Evolutionary conservation across 1,139 yeast species (phyloP), one percentile per base, ranked within the genome.

Genomic region (Candida smagusa): DNA sequence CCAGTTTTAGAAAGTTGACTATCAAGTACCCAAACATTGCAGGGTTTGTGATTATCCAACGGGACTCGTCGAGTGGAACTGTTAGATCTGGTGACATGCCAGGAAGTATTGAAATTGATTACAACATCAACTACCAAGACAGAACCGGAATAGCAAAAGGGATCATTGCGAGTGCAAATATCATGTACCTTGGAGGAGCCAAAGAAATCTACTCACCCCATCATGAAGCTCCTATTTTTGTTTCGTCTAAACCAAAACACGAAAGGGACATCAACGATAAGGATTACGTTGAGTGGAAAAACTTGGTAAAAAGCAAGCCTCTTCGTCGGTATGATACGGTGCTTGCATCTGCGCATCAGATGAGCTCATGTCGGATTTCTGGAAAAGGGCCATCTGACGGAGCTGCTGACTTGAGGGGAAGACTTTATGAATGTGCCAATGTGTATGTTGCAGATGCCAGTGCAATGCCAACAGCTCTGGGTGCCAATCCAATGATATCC

Each of bases 271-370:
- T 76, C 32, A 50, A 52, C 9, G 83, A 78, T 46, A 35, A 50
- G 4, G 81, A 74, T 38, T 78, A 65, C 49, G 72, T 61, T 29
- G 55, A 50, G 26, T 79, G 81, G 82, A 57, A 70, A 40, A 45
- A 49, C 11, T 43, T 45, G 22, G 61, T 61, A 6, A 56, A 59
- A 22, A 54, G 53, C n/a, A 47, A 49, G 6, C 59, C 58, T 8
- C 51, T 69, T 33, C 57, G 54, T 21, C 36, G 48, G 5, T 66
- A 55, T 36, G 66, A 65, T 3, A 49, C 65, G 3, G 45, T 62
- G 2, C 58, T 64, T 41, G 83, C 82, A 2, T 63, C 75, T 4
- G 84, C 84, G 7, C 84, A 78, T 54, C 84, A 78, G 54, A 78
- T 78, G 83, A 65, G 77, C 37, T 53, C 74, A 2, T 77, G 82